These are phyloP conservation scores for Corymbia maculata DNA, from an alignment of 345 rosid species.

Conservation along the genomic window DNA sequence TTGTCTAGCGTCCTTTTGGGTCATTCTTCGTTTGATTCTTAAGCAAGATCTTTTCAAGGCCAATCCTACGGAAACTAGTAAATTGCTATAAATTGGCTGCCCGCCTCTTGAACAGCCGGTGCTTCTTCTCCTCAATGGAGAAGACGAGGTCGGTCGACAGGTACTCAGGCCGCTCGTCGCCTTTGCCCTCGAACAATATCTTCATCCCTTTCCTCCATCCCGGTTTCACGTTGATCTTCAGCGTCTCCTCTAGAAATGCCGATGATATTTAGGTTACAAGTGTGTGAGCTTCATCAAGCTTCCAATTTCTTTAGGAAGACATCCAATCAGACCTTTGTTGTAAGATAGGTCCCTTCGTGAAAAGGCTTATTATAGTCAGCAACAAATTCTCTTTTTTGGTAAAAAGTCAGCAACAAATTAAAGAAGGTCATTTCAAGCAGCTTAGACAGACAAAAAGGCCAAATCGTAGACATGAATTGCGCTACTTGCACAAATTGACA, in stretches of 20 bases:
- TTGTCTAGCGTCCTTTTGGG: no score
- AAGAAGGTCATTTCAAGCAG: neutral
- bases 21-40: no score
- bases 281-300: constrained; percentile 37
- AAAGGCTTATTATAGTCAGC: neutral
- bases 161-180: constrained; percentile 71
- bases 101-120: constrained; percentile 46
- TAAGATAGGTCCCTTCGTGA: constrained; percentile 69
- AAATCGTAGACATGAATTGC: neutral
- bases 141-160: constrained; percentile 58
- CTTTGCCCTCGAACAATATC: constrained; percentile 81
- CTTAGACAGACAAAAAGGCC: neutral
- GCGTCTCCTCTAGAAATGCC: constrained; percentile 21
- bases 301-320: constrained; percentile 65
- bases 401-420: neutral
- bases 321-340: constrained; percentile 50
- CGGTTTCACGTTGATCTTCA: constrained; percentile 58
- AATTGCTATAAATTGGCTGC: no score
- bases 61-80: no score
- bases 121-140: constrained; percentile 50
- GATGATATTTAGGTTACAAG: constrained; percentile 39
- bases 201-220: constrained; percentile 92
- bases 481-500: neutral
- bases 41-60: no score
- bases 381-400: neutral